These are phyloP conservation scores for Diaporthe citri DNA, from an alignment of 2,329 filamentous ascomycete genomes.

Conservation along the genomic window DNA sequence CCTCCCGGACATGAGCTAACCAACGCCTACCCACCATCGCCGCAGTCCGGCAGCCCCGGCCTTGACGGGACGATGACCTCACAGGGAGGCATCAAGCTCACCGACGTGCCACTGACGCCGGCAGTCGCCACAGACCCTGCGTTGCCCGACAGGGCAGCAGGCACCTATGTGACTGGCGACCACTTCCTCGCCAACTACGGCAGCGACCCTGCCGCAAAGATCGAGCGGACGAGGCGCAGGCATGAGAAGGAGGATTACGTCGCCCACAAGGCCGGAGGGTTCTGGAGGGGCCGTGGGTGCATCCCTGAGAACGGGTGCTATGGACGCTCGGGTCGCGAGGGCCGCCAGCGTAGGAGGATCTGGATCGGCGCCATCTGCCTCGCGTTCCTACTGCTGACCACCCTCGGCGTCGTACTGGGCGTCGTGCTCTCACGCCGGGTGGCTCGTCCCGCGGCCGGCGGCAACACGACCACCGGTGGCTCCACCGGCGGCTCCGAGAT, in stretches of 20 bases:
- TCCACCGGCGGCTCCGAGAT: slow-evolving; percentile 22
- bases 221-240: slow-evolving; percentile 65
- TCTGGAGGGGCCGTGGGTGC: slow-evolving; percentile 76
- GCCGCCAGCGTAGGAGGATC: slow-evolving; percentile 71
- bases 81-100: slow-evolving; percentile 71
- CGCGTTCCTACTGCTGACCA: slow-evolving; percentile 65
- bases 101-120: slow-evolving; percentile 68
- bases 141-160: slow-evolving; percentile 59
- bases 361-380: slow-evolving; percentile 65
- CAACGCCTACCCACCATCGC: slow-evolving; percentile 66
- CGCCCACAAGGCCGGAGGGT: slow-evolving; percentile 68
- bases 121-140: slow-evolving; percentile 45
- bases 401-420: slow-evolving; percentile 69
- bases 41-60: slow-evolving; percentile 73
- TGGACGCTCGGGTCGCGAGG: slow-evolving; percentile 72
- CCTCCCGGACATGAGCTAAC: slow-evolving; percentile 65
- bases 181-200: slow-evolving; percentile 57
- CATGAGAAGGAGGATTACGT: slow-evolving; percentile 76
- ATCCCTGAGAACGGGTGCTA: slow-evolving; percentile 74
- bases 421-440: slow-evolving; percentile 49
- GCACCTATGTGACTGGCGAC: slow-evolving; percentile 60
- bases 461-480: slow-evolving; percentile 8
- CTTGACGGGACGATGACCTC: slow-evolving; percentile 73
- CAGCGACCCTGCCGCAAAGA: slow-evolving; percentile 54
- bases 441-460: background rate